Percentiles rank a stretch among this genome's conserved stretches.
Evolutionary conservation across 2,329 filamentous ascomycete species (phyloP).

Genomic region (Biscogniauxia mediterranea): DNA sequence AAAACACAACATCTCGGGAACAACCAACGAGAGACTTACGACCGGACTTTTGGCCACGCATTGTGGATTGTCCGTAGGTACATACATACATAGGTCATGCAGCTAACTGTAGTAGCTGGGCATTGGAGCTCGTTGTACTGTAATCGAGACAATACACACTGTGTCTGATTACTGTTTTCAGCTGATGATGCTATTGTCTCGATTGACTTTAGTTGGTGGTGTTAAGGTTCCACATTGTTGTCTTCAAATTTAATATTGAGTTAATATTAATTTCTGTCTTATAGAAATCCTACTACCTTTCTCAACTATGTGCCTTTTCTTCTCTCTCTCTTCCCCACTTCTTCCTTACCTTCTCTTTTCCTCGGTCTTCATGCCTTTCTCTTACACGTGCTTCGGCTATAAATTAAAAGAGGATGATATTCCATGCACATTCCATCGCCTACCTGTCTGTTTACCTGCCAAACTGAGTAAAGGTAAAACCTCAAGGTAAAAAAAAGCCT

Average conservation of each 20-base stretch:
- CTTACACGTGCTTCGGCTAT: background rate
- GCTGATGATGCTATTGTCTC: background rate
- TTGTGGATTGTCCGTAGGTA: too few relatives aligned
- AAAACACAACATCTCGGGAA: constrained; percentile 7
- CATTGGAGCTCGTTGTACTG: constrained; percentile 7
- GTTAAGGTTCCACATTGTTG: background rate
- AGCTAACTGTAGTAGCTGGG: too few relatives aligned
- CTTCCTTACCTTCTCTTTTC: too few relatives aligned
- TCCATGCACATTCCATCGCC: background rate
- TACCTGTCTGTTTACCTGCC: background rate
- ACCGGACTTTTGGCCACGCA: too few relatives aligned
- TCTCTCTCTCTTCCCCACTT: too few relatives aligned
- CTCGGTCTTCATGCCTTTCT: background rate
- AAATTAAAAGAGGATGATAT: background rate
- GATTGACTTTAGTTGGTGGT: background rate
- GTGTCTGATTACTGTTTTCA: background rate
- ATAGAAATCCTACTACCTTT: too few relatives aligned
- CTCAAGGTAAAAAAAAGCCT: background rate
- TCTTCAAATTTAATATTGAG: background rate
- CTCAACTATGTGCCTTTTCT: too few relatives aligned
- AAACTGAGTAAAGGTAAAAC: background rate
- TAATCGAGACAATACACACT: background rate
- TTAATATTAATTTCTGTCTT: too few relatives aligned
- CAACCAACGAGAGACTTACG: background rate
- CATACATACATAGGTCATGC: too few relatives aligned